These are phyloP conservation scores for Trichoderma oligosporum DNA, from an alignment of 2,329 filamentous ascomycete species.

Conservation along the genomic window DNA sequence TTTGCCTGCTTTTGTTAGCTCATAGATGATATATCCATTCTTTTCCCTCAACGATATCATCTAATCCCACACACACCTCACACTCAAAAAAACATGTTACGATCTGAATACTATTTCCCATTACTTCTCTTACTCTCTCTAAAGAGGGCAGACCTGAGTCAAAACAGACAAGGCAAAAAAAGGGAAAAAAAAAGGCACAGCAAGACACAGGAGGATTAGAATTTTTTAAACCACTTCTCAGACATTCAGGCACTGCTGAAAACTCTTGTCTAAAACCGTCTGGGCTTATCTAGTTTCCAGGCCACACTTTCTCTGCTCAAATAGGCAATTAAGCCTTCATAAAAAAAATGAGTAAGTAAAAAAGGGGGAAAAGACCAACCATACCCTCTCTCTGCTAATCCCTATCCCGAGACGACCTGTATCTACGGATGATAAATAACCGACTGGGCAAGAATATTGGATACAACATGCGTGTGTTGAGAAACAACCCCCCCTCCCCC, in stretches of 20 bases:
- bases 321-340: too few species aligned
- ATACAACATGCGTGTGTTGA: conserved; percentile 7
- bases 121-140: too few species aligned
- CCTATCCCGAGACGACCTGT: conserved; percentile 7
- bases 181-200: not conserved
- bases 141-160: too few species aligned
- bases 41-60: too few species aligned
- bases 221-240: too few species aligned
- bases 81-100: too few species aligned
- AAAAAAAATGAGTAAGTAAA: too few species aligned
- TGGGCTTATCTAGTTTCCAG: not conserved
- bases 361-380: not conserved
- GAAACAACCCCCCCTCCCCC: too few species aligned
- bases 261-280: not conserved
- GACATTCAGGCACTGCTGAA: not conserved
- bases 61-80: too few species aligned
- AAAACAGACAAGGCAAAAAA: not conserved
- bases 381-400: conserved; percentile 9
- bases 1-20: too few species aligned
- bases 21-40: too few species aligned
- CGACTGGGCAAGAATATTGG: not conserved
- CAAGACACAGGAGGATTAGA: not conserved
- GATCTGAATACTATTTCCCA: too few species aligned
- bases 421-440: conserved; percentile 13
- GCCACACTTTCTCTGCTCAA: not conserved